Conservation (phyloP, 768 basidiomycete genomes). For the Kockovaella imperatae region DNA sequence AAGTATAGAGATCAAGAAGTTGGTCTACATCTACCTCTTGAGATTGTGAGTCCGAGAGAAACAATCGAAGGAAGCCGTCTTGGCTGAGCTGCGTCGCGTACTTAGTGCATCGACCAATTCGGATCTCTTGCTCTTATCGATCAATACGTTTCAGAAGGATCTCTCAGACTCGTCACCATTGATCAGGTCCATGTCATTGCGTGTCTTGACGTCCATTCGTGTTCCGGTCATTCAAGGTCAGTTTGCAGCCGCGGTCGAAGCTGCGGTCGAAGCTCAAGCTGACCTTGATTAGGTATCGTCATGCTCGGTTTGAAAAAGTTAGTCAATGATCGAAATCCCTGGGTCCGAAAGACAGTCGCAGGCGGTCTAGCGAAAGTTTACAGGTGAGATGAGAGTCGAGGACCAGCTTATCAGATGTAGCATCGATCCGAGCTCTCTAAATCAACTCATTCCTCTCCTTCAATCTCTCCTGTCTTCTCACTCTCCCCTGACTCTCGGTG, state of each 20-base stretch:
- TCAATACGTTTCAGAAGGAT: slow-evolving; percentile 98
- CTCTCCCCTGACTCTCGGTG: slow-evolving; percentile 80
- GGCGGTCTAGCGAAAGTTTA: slow-evolving; percentile 80
- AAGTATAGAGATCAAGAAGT: slow-evolving; percentile 87
- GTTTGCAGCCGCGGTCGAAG: background rate
- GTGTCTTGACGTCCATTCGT: slow-evolving; percentile 84
- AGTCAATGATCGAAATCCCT: slow-evolving; percentile 82
- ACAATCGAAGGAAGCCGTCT: background rate
- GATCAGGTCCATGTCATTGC: slow-evolving; percentile 90
- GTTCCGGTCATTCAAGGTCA: slow-evolving; percentile 67
- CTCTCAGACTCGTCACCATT: slow-evolving; percentile 83
- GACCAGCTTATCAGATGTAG: slow-evolving; percentile 47
- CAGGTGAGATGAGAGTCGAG: slow-evolving; percentile 50
- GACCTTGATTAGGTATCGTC: slow-evolving; percentile 34
- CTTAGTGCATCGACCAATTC: slow-evolving; percentile 80
- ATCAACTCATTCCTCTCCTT: slow-evolving; percentile 52
- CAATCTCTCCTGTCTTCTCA: slow-evolving; percentile 53
- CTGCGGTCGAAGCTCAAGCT: background rate
- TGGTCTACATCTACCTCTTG: slow-evolving; percentile 91
- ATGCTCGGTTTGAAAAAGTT: slow-evolving; percentile 81
- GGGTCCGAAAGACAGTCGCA: slow-evolving; percentile 87
- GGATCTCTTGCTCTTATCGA: slow-evolving; percentile 86
- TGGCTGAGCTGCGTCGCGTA: background rate
- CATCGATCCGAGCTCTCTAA: slow-evolving; percentile 62
- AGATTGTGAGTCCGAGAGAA: slow-evolving; percentile 53